Percentiles rank a stretch among this genome's conserved stretches.
Evolutionary conservation across 2,329 filamentous ascomycete species (phyloP).

Genomic region (Fusarium albidum): DNA sequence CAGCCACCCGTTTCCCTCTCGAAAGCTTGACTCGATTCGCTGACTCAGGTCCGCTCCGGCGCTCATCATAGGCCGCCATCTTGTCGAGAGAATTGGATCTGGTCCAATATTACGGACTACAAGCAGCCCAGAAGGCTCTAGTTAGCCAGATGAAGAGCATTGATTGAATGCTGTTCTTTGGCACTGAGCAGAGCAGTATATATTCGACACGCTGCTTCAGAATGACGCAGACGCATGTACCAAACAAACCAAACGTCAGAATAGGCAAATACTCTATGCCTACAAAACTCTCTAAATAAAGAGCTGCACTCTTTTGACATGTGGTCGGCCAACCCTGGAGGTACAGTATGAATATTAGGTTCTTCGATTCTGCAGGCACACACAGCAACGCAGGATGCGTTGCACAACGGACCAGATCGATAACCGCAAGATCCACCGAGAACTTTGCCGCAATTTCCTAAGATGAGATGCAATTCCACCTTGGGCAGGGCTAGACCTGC

Average conservation of each 20-base stretch:
- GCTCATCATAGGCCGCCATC: not conserved
- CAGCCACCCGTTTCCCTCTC: slow-evolving; percentile 6
- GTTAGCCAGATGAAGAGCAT: not conserved
- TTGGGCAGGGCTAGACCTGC: slow-evolving; percentile 19
- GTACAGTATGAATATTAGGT: no score
- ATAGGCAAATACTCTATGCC: no score
- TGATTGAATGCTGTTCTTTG: slow-evolving; percentile 4
- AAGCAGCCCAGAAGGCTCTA: not conserved
- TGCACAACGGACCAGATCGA: slow-evolving; percentile 22
- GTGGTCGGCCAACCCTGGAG: slow-evolving; percentile 13
- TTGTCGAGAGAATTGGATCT: not conserved
- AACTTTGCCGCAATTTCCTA: slow-evolving; percentile 39
- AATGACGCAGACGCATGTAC: slow-evolving; percentile 13
- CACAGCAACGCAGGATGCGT: not conserved
- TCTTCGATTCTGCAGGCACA: no score
- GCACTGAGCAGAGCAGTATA: no score
- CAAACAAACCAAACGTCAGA: not conserved
- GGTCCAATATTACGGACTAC: slow-evolving; percentile 6
- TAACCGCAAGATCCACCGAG: slow-evolving; percentile 33
- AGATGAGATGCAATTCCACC: slow-evolving; percentile 41
- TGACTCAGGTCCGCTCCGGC: not conserved
- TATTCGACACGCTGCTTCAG: slow-evolving; percentile 14
- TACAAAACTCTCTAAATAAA: no score
- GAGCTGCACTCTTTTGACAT: not conserved
- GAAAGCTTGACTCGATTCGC: slow-evolving; percentile 1